Conservation (phyloP, 805 yeast species). For the Pichia sporocuriosa region DNA sequence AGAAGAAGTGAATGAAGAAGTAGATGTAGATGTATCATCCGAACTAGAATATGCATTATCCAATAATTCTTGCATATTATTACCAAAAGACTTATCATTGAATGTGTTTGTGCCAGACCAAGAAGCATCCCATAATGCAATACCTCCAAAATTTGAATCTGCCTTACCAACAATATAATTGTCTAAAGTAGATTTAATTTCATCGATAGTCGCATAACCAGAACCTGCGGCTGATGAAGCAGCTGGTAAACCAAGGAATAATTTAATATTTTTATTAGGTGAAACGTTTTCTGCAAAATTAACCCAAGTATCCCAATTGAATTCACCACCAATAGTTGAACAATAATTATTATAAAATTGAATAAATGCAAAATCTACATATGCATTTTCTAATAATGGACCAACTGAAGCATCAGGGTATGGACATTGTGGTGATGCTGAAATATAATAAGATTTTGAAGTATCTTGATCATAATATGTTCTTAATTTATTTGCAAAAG, state of each 20-base stretch:
- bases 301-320: constrained; percentile 69
- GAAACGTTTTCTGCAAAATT: constrained; percentile 50
- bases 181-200: constrained; percentile 29
- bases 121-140: constrained; percentile 80
- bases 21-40: constrained; percentile 4
- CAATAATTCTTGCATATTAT: constrained; percentile 11
- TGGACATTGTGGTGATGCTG: constrained; percentile 92
- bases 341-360: constrained; percentile 90
- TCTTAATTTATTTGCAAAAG: constrained; percentile 47
- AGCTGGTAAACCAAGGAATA: constrained; percentile 71
- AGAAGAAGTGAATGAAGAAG: constrained; percentile 6
- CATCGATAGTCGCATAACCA: constrained; percentile 47
- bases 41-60: constrained; percentile 10
- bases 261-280: constrained; percentile 61
- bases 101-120: constrained; percentile 14
- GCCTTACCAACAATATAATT: constrained; percentile 23
- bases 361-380: constrained; percentile 74
- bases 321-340: constrained; percentile 38
- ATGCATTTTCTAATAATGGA: constrained; percentile 39
- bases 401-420: constrained; percentile 65
- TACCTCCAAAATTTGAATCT: constrained; percentile 52
- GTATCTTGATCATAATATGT: constrained; percentile 30
- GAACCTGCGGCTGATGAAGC: constrained; percentile 43
- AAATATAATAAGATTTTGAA: constrained; percentile 59
- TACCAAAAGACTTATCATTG: constrained; percentile 13